Conservation (phyloP, 176 grass and related monocot genomes). For the Rhynchospora tenuis region DNA sequence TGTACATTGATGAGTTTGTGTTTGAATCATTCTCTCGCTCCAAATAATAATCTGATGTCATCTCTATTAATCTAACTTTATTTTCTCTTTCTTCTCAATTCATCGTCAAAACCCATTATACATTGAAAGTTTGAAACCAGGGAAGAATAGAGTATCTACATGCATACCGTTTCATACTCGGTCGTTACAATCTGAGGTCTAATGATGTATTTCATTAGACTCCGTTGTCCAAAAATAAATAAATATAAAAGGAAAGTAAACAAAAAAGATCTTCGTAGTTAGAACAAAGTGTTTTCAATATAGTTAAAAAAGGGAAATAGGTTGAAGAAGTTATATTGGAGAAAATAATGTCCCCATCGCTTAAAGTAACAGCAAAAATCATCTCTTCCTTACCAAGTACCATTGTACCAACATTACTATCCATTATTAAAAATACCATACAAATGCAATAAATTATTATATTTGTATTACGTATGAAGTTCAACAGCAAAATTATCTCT, state of each 20-base stretch:
- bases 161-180: neutral
- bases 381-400: neutral
- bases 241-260: neutral
- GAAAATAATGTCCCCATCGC: neutral
- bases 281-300: neutral
- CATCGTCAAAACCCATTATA: neutral
- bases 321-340: neutral
- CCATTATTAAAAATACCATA: neutral
- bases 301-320: neutral
- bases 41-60: neutral
- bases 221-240: neutral
- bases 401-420: neutral
- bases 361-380: slow-evolving; percentile 10
- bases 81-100: neutral
- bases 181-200: neutral
- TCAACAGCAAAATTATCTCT: neutral
- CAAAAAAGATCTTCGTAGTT: neutral
- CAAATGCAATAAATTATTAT: neutral
- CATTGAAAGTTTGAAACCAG: neutral
- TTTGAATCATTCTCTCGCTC: slow-evolving; percentile 10
- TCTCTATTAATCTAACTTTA: neutral
- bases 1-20: neutral
- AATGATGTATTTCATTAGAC: neutral
- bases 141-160: neutral
- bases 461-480: neutral